Conservation (phyloP, 768 basidiomycete species). For the Leccinum variicolor region DNA sequence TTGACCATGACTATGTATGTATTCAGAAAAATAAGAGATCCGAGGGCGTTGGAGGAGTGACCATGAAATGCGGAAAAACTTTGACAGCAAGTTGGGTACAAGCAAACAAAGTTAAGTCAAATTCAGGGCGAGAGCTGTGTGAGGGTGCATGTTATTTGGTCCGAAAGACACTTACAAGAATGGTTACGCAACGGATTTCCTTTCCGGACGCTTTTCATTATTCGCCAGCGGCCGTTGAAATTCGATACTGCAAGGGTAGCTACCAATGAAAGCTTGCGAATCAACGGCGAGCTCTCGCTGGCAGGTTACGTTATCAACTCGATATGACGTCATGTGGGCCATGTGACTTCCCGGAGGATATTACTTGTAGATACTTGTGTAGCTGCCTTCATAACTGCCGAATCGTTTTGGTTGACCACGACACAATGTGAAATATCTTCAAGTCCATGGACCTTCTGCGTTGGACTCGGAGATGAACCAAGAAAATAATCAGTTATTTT, state of each 20-base stretch:
- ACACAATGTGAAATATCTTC: neutral
- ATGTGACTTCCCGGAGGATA: too few relatives aligned
- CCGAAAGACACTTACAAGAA: neutral
- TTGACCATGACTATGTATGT: neutral
- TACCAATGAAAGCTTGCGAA: neutral
- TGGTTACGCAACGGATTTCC: neutral
- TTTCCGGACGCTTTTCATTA: neutral
- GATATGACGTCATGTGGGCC: neutral
- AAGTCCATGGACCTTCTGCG: neutral
- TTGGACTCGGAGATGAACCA: neutral
- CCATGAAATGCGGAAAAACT: neutral
- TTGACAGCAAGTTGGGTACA: neutral
- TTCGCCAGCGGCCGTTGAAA: neutral
- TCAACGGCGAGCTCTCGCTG: neutral
- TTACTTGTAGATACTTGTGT: too few relatives aligned
- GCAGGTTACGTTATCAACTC: neutral
- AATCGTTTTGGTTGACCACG: neutral
- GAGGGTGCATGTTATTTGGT: neutral
- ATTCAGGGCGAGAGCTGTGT: neutral
- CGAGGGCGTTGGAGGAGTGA: neutral
- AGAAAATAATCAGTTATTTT: neutral
- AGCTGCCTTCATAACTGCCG: too few relatives aligned
- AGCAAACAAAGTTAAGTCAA: neutral
- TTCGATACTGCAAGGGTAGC: neutral
- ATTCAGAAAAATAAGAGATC: neutral